A percentile compares a stretch with the other conserved stretches of the same genome.
Conservation (phyloP, 176 grass and related monocot species). For the Elymus sibiricus region DNA sequence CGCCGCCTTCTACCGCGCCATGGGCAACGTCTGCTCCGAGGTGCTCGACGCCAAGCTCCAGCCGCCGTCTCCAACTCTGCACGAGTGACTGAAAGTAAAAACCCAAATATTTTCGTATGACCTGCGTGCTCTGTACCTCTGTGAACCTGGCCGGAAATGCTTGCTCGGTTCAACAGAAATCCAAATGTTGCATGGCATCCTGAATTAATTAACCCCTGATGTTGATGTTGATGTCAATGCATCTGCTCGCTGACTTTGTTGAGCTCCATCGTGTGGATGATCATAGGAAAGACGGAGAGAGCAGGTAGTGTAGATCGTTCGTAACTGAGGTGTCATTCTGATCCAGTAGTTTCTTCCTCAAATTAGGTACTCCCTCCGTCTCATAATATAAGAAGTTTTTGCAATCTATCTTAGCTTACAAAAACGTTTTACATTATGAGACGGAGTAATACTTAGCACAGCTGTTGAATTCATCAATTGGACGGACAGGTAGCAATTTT, state of each 20-base stretch:
- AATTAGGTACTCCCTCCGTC: too few species aligned
- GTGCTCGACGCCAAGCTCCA: slow-evolving; percentile 65
- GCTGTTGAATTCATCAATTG: too few species aligned
- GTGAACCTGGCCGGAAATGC: neutral
- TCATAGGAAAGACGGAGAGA: neutral
- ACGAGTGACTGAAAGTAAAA: neutral
- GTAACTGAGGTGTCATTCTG: neutral
- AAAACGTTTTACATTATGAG: too few species aligned
- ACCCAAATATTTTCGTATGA: too few species aligned
- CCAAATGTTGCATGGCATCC: neutral
- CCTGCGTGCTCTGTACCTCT: neutral
- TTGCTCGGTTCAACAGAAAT: neutral
- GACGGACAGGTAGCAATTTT: too few species aligned
- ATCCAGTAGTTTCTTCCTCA: neutral
- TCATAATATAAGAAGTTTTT: too few species aligned
- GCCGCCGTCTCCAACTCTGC: neutral
- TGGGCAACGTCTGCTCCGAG: slow-evolving; percentile 77
- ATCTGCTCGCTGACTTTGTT: neutral
- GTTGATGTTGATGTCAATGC: neutral
- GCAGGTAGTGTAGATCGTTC: neutral
- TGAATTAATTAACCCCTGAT: neutral
- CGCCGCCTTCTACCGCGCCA: slow-evolving; percentile 71
- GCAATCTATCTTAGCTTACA: too few species aligned
- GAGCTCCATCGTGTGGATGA: too few species aligned
- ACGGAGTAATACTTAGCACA: too few species aligned